These are phyloP conservation scores for Trichoderma asperellum DNA, from an alignment of 2,329 filamentous ascomycete genomes.

Conservation along the genomic window DNA sequence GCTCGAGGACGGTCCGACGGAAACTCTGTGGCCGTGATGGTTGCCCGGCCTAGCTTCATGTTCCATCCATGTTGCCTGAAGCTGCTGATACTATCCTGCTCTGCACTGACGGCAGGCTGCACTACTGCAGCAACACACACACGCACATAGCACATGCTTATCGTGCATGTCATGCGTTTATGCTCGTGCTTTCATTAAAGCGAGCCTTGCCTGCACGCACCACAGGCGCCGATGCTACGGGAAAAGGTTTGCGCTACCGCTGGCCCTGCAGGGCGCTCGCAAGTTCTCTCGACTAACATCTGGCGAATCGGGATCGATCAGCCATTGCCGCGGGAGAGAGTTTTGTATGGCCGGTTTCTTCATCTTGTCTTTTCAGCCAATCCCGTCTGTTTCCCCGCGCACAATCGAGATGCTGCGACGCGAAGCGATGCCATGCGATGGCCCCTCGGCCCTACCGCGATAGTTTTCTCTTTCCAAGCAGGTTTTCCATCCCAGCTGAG, in stretches of 20 bases:
- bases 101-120: no score
- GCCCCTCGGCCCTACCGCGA: conserved; percentile 10
- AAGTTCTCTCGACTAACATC: not conserved
- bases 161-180: not conserved
- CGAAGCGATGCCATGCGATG: not conserved
- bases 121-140: not conserved
- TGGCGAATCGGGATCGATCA: conserved; percentile 15
- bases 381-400: not conserved
- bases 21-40: not conserved
- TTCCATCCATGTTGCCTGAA: not conserved
- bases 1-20: conserved; percentile 8
- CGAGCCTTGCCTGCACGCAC: not conserved
- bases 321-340: not conserved
- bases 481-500: not conserved
- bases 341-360: not conserved
- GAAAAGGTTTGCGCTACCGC: conserved; percentile 21
- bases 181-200: conserved; percentile 6
- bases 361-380: not conserved
- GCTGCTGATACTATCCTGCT: not conserved
- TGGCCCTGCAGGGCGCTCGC: conserved; percentile 4
- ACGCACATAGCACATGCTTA: not conserved
- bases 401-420: not conserved
- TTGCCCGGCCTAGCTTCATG: not conserved
- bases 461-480: not conserved
- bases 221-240: not conserved